phyloP scores from a whole-genome alignment of 2,329 filamentous ascomycete species.

The Penicillium sp. region DNA sequence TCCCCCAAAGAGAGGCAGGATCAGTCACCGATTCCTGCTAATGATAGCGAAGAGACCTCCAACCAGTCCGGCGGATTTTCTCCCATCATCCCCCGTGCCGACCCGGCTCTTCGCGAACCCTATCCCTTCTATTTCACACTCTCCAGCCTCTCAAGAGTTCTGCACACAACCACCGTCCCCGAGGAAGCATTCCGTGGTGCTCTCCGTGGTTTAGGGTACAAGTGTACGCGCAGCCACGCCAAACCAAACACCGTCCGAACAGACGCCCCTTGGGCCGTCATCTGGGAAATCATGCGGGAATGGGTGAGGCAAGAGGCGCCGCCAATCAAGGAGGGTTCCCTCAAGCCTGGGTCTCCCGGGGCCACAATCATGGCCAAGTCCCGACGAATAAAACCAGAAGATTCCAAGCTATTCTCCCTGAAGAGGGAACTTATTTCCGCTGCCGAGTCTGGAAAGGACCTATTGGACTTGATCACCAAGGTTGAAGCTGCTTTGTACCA shows the following conservation, averaged over 20 bases:
- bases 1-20: conserved; percentile 16
- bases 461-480: conserved; percentile 46
- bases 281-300: conserved; percentile 94
- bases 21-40: conserved; percentile 15
- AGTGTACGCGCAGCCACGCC: conserved; percentile 83
- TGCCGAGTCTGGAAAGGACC: conserved; percentile 38
- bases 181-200: conserved; percentile 81
- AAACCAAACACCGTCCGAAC: conserved; percentile 91
- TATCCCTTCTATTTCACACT: conserved; percentile 89
- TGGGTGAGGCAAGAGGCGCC: conserved; percentile 84
- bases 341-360: conserved; percentile 73
- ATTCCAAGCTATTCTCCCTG: conserved; percentile 37
- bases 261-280: conserved; percentile 83
- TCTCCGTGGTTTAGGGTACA: conserved; percentile 78
- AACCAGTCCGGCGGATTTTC: conserved; percentile 26
- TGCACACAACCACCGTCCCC: conserved; percentile 81
- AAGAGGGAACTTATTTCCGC: conserved; percentile 44
- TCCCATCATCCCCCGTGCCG: conserved; percentile 52
- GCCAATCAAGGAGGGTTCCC: conserved; percentile 73
- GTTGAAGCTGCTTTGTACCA: conserved; percentile 52
- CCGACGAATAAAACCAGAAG: conserved; percentile 41
- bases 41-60: conserved; percentile 20
- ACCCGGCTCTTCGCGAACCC: conserved; percentile 70
- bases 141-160: conserved; percentile 71
- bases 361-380: conserved; percentile 67